Evolutionary conservation across 192 early-diverging fungal species (phyloP).

Genomic region (Spizellomyces punctatus): DNA sequence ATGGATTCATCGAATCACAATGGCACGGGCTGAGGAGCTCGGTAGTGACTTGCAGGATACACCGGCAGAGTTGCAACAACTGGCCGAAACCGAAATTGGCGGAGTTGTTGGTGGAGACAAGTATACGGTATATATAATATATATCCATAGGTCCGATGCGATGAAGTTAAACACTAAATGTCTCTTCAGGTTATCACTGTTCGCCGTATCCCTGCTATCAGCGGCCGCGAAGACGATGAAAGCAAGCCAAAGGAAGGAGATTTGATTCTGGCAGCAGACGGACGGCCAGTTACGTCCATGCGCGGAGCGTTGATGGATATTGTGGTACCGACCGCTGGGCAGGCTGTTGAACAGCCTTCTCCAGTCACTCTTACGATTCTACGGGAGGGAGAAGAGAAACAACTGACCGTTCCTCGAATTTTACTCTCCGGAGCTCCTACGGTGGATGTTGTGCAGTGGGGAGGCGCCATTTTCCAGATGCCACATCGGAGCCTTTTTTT

Average conservation of each 20-base stretch:
- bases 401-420: constrained; percentile 24
- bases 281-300: constrained; percentile 28
- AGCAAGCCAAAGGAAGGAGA: constrained; percentile 30
- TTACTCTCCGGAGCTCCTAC: constrained; percentile 25
- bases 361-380: constrained; percentile 27
- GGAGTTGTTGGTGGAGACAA: constrained; percentile 35
- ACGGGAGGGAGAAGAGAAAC: constrained; percentile 26
- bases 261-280: constrained; percentile 32
- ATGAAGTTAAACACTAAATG: not conserved
- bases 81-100: constrained; percentile 24
- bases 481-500: constrained; percentile 47
- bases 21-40: constrained; percentile 30
- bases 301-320: constrained; percentile 34
- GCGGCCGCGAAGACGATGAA: constrained; percentile 24
- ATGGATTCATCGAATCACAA: constrained; percentile 37
- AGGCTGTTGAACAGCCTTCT: not conserved
- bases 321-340: not conserved
- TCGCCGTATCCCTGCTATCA: constrained; percentile 29
- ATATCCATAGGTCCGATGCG: not conserved
- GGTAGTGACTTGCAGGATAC: constrained; percentile 21
- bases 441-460: constrained; percentile 38
- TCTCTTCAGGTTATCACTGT: constrained; percentile 34
- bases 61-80: constrained; percentile 6
- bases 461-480: constrained; percentile 46
- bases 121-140: constrained; percentile 24